Conservation (phyloP, 1,139 yeast species). For the Pichia sp. region DNA sequence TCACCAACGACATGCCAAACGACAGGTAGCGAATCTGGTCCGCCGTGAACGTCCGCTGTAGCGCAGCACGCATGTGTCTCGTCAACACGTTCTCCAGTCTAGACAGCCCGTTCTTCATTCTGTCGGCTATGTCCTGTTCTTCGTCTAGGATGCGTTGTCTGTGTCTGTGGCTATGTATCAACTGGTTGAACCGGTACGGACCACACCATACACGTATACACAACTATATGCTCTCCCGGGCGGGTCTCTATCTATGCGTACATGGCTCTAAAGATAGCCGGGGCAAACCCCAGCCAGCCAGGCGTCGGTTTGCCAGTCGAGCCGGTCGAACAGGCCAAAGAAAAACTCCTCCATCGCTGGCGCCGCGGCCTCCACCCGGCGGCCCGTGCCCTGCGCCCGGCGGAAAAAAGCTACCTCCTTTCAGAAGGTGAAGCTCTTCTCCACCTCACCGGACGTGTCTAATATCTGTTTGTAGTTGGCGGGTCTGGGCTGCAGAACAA, state of each 20-base stretch:
- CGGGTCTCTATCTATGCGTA: too few species aligned
- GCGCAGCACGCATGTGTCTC: constrained; percentile 33
- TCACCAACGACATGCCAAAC: constrained; percentile 37
- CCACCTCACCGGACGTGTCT: background rate
- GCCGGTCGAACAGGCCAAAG: too few species aligned
- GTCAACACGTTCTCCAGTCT: constrained; percentile 38
- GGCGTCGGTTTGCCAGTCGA: too few species aligned
- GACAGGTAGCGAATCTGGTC: constrained; percentile 34
- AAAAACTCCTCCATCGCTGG: background rate
- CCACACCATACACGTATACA: background rate
- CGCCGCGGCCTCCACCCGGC: too few species aligned
- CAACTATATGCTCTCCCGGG: background rate
- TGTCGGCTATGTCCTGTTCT: background rate
- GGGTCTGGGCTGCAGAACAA: background rate
- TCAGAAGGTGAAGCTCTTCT: background rate
- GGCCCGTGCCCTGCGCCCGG: too few species aligned
- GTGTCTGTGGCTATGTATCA: background rate
- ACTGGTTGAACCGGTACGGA: background rate
- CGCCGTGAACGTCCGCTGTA: constrained; percentile 30
- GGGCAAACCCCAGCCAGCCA: too few species aligned
- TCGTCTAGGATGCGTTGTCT: background rate
- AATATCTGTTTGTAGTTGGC: background rate
- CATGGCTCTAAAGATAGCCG: too few species aligned
- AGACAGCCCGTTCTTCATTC: constrained; percentile 28
- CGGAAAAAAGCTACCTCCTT: background rate